Base-by-base conservation (phyloP, 2,329 filamentous ascomycete species). In the Penicillium sclerotiorum region DNA sequence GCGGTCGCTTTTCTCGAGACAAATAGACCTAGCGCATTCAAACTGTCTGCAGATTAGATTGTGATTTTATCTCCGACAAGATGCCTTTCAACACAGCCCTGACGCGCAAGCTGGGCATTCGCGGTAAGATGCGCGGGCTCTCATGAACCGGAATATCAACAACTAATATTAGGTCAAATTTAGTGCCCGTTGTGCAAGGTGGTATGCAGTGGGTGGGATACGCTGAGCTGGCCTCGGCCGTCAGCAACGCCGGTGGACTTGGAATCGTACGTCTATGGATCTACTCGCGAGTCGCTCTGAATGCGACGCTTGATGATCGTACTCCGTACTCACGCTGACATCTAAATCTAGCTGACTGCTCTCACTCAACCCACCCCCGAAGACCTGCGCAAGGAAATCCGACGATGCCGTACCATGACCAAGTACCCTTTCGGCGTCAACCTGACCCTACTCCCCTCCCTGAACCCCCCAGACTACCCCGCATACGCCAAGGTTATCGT, bases 401-500 rank as follows among this genome's bases (percentile, higher is more conserved):
- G 83, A 57, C 86, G 84, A 75, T 95, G 90, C 80, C 87, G 86
- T 61, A 83, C 80, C 57, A 84, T 97, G 66, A 79, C 77, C 55
- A 73, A 74, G 39, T 74, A 75, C 55, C 76, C 76, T 36, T 97
- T 99, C 72, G 94, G 82, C 65, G 93, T 97, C 63, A 99, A 99
- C 77, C 83, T 97, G 61, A 99, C 94, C 8, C 86, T 97, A 55
- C 86, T 97, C 38, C 94, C 94, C 22, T 83, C 92, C 48, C 82
- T 97, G 62, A 86, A 90, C 8, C 90, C 94, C 6, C 94, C 94
- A 5, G 87, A 97, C 80, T 99, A 99, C 72, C 83, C 77, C 55
- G 93, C 90, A 53, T 99, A 95, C 75, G 90, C 93, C 22, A 89
- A 90, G 73, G 89, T 92, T 46, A 86, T 95, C 67, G 92, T 99